Evolutionary conservation across 2,329 filamentous ascomycete genomes (phyloP), one percentile per base, ranked within the genome.

Genomic region (Fusarium nurragi): DNA sequence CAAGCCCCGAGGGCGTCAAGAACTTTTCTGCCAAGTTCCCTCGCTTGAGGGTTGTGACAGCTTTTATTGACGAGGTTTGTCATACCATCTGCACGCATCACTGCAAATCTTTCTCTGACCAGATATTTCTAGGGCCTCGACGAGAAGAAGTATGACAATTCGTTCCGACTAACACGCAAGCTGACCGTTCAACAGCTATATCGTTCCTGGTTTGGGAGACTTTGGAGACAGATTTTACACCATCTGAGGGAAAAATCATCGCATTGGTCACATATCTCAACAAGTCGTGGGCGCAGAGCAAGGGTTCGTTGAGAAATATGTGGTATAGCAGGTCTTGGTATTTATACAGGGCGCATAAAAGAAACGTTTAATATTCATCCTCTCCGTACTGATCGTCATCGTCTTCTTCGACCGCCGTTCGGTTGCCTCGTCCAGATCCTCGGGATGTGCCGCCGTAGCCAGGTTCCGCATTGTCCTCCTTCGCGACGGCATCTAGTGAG

Each of bases 151-250:
- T 98, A 84, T 83, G 56, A 40, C 48, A 14, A 36, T 47, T 34
- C 26, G 32, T 34, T 26, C 48, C 57, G 47, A 50, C 58, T 43
- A 39, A 49, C 54, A 40, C 39, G 55, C 38, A 54, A 69, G 40
- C 80, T 83, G 76, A 83, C 75, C 52, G 46, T 52, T 61, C 38
- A 67, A 65, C 76, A 98, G 94, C 77, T 98, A 97, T 77, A 98
- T 98, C 74, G 88, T 97, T 52, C 94, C 94, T 25, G 94, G 94
- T 25, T 84, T 98, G 18, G 94, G 94, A 68, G 94, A 98, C 77
- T 98, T 98, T 78, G 94, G 94, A 60, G 94, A 98, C 77, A 86
- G 94, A 67, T 98, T 95, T 79, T 98, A 97, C 78, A 97, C 94
- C 54, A 87, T 97, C 77, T 97, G 76, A 78, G 63, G 44, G 43